Conservation (phyloP, 2,329 filamentous ascomycete species). For the Canariomyces notabilis region DNA sequence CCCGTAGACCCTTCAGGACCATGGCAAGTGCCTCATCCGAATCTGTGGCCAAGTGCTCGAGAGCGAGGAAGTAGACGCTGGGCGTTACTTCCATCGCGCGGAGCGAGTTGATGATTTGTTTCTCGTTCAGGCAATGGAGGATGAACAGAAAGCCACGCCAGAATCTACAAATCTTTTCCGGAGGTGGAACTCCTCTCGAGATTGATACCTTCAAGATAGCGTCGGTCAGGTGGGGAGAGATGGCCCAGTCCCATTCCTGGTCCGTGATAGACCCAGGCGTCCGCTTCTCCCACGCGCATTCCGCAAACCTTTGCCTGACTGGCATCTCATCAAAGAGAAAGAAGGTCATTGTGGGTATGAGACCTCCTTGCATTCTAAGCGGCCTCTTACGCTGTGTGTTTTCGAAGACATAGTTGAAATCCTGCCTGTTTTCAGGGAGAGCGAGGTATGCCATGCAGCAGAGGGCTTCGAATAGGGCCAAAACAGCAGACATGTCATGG, state of each 20-base stretch:
- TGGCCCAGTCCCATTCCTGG: constrained; percentile 81
- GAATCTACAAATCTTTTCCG: constrained; percentile 58
- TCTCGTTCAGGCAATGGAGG: constrained; percentile 65
- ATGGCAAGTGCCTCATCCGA: constrained; percentile 58
- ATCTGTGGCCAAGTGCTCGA: constrained; percentile 45
- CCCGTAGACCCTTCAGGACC: constrained; percentile 64
- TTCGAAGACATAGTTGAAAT: constrained; percentile 80
- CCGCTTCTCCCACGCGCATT: constrained; percentile 62
- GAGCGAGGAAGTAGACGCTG: constrained; percentile 61
- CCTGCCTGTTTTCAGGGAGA: constrained; percentile 42
- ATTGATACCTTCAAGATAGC: constrained; percentile 60
- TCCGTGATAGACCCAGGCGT: constrained; percentile 56
- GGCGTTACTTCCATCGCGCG: constrained; percentile 73
- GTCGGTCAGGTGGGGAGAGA: constrained; percentile 65
- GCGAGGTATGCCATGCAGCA: constrained; percentile 76
- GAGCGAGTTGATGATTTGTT: constrained; percentile 71
- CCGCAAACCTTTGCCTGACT: constrained; percentile 62
- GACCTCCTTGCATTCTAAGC: constrained; percentile 67
- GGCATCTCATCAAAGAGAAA: constrained; percentile 76
- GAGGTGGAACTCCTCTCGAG: constrained; percentile 37
- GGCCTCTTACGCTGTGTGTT: constrained; percentile 72
- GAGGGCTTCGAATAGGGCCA: constrained; percentile 81
- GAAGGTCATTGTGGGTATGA: constrained; percentile 73
- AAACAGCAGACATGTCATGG: constrained; percentile 55
- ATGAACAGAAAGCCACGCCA: constrained; percentile 76